Base-by-base conservation (phyloP, 2,329 filamentous ascomycete genomes). In the Cadophora malorum region DNA sequence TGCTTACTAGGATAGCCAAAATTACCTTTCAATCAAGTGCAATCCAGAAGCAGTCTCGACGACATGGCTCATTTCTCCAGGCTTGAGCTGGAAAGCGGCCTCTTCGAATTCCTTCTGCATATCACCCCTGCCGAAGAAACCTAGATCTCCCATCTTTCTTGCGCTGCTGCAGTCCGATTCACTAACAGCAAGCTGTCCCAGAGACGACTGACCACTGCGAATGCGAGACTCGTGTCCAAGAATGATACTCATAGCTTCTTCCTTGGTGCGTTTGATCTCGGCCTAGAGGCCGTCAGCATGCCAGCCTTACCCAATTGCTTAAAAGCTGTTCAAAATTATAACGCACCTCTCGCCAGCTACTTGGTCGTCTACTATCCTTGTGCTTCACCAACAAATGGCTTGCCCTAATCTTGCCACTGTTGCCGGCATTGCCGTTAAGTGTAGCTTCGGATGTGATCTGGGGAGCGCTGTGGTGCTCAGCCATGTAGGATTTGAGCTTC, bases 31-130 rank as follows among this genome's bases (percentile, higher is more conserved):
- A 81, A 99, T 99, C 81, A 99, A 84, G 82, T 99, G 96, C 77
- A 98, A 84, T 0, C 96, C 96, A 63, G 94, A 97, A 61, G 94
- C 94, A 49, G 96, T 97, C 81, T 97, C 92, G 14, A 98, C 91
- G 47, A 97, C 85, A 58, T 86, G 85, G 81, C 94, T 97, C 77
- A 98, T 89, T 81, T 97, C 88, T 41, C 94, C 94, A 1, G 91
- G 90, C 80, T 94, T 87, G 65, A 99, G 84, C n/a, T 87, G 90
- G 81, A 99, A 99, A 0, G 96, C 91, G 4, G 94, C 94, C 66
- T 97, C 93, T 82, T 99, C 96, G 77, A 99, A 99, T 81, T 97
- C 95, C 83, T 94, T 95, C 80, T 99, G 96, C 96, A 99, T 99
- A 77, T 98, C 95, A 33, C 94, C 93, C 76, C 87, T 90, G 66